Evolutionary conservation across 768 basidiomycete species (phyloP).

Genomic region (Mycena amicta): DNA sequence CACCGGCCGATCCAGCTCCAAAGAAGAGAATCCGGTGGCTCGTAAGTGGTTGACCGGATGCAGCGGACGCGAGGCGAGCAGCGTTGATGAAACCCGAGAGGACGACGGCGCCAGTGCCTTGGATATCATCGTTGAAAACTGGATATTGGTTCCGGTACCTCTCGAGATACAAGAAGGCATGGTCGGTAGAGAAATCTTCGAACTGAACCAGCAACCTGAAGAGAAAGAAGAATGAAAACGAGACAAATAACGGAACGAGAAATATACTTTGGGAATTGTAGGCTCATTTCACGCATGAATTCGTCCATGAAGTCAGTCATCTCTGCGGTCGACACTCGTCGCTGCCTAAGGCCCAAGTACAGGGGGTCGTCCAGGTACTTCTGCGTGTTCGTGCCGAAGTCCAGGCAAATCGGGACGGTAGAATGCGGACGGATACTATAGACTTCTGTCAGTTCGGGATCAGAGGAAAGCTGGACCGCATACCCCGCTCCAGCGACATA

Average conservation of each 20-base stretch:
- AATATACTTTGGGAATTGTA: conserved; percentile 63
- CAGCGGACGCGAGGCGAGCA: conserved; percentile 70
- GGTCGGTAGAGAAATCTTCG: conserved; percentile 92
- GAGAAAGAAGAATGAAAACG: background rate
- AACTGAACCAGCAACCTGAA: conserved; percentile 73
- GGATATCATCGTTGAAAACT: conserved; percentile 90
- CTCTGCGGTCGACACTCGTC: conserved; percentile 60
- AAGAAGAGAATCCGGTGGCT: conserved; percentile 90
- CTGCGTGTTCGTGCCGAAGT: conserved; percentile 89
- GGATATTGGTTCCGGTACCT: conserved; percentile 71
- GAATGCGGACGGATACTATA: conserved; percentile 73
- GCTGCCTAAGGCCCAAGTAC: conserved; percentile 83
- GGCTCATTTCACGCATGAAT: conserved; percentile 83
- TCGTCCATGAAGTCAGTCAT: conserved; percentile 89
- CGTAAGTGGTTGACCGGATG: conserved; percentile 65
- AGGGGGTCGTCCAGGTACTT: conserved; percentile 81
- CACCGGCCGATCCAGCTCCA: conserved; percentile 89
- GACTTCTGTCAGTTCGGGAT: too few species aligned
- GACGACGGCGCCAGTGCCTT: conserved; percentile 89
- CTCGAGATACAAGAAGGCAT: conserved; percentile 85
- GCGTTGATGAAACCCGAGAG: conserved; percentile 90
- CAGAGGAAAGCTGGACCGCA: too few species aligned
- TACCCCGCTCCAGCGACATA: conserved; percentile 91
- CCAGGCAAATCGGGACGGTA: conserved; percentile 81
- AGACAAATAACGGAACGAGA: background rate